Evolutionary conservation across 805 yeast species (phyloP), one percentile per base, ranked within the genome.

Genomic region (Saturnispora serradocipensis): DNA sequence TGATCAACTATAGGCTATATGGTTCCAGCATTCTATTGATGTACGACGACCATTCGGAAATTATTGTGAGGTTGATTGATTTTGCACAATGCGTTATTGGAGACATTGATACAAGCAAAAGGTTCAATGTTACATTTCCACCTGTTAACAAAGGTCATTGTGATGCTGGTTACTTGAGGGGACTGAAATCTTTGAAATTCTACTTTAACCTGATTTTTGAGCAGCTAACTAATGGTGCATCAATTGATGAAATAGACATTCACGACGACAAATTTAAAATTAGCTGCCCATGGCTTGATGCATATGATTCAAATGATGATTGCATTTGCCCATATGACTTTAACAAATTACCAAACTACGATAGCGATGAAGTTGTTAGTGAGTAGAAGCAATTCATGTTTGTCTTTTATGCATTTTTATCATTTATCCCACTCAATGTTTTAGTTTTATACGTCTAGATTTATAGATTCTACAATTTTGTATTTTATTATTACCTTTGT

Each of bases 71-170:
- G 56, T 76, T 95, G 51, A 93, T 93, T 58, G 99, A 93, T 69
- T 93, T 93, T 74, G 98, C 98, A 1, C 96, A 90, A 63, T 86
- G 95, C 61, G 84, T 88, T 15, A 85, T 88, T 32, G 80, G 80
- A 3, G 83, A 79, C 43, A 78, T 18, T 2, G 24, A 38, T 38
- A 10, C 42, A 7, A 38, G 16, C 10, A 10, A 20, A 20, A 20
- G n/a, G 18, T 38, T 64, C 15, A 60, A 66, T 13, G 73, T 76
- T 16, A 74, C 78, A 1, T 84, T 81, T 49, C 96, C 97, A 3
- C 97, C 97, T 1, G 71, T 65, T 40, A 81, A 82, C 59, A 78
- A 80, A 1, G 67, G 73, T 9, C 63, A 68, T 39, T 82, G 88
- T 2, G 99, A 93, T 67, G 63, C 68, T 55, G 99, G 99, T 1